These are phyloP conservation scores for Neotropicomus parvogracilis DNA, from an alignment of 1,284 basidiomycete species.

Conservation along the genomic window DNA sequence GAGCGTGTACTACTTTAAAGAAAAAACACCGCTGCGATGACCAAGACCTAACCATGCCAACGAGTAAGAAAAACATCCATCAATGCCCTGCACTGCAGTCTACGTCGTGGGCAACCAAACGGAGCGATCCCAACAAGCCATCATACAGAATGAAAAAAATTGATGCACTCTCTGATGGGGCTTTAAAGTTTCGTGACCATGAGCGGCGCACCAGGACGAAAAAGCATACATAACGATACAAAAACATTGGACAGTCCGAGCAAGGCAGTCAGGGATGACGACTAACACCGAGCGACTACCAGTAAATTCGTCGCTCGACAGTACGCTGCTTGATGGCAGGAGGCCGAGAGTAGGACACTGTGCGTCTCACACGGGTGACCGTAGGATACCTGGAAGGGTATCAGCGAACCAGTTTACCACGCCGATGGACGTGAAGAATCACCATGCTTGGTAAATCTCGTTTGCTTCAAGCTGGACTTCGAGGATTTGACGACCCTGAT, in stretches of 20 bases:
- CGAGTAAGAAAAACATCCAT: constrained; percentile 6
- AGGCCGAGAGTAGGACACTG: constrained; percentile 54
- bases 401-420: constrained; percentile 2
- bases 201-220: neutral
- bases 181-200: constrained; percentile 12
- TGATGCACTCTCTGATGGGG: constrained; percentile 20
- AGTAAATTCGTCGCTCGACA: constrained; percentile 69
- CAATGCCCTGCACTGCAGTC: constrained; percentile 21
- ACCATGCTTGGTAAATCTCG: constrained; percentile 68
- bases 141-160: constrained; percentile 18
- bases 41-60: constrained; percentile 8
- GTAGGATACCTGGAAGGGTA: constrained; percentile 55
- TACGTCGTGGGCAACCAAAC: constrained; percentile 10
- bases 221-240: constrained; percentile 35
- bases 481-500: constrained; percentile 71
- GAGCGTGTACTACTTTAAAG: too few relatives aligned
- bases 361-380: constrained; percentile 69
- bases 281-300: constrained; percentile 39
- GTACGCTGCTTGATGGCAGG: constrained; percentile 42
- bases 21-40: too few relatives aligned
- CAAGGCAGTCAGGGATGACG: neutral
- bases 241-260: constrained; percentile 26
- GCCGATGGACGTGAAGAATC: constrained; percentile 18
- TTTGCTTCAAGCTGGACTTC: constrained; percentile 72
- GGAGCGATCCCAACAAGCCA: constrained; percentile 11